Percentiles rank a stretch among this genome's conserved stretches.
Conservation (phyloP, 768 basidiomycete species). For the Saitozyma podzolica region DNA sequence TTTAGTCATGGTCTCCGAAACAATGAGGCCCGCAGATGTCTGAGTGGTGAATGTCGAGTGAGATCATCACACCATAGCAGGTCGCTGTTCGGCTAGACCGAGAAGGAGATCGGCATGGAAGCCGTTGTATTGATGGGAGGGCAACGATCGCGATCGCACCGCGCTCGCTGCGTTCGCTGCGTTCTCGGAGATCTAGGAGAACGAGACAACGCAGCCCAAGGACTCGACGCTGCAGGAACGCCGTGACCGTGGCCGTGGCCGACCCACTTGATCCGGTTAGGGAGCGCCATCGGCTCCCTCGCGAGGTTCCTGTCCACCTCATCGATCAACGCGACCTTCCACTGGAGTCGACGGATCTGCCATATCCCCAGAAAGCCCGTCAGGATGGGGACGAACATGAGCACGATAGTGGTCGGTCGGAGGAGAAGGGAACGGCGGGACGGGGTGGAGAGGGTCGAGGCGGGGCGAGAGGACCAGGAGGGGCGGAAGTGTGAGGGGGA, state of each 20-base stretch:
- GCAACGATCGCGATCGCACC: too few species aligned
- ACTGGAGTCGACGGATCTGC: constrained; percentile 89
- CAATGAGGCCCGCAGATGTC: too few species aligned
- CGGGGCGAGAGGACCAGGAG: constrained; percentile 7
- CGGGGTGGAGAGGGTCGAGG: constrained; percentile 10
- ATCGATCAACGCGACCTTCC: constrained; percentile 92
- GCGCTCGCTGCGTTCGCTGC: too few species aligned
- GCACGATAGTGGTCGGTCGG: constrained; percentile 53
- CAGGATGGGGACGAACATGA: constrained; percentile 84
- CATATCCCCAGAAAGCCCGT: constrained; percentile 88
- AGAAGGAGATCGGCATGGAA: too few species aligned
- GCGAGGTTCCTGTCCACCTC: constrained; percentile 88
- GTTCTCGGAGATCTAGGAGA: not conserved
- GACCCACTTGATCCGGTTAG: constrained; percentile 78
- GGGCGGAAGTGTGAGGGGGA: not conserved
- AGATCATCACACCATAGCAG: not conserved
- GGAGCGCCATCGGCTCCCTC: constrained; percentile 73
- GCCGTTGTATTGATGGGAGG: too few species aligned
- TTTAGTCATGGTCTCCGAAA: too few species aligned
- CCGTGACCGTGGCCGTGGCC: too few species aligned
- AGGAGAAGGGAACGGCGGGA: constrained; percentile 19
- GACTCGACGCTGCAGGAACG: too few species aligned
- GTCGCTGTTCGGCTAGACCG: too few species aligned
- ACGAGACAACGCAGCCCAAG: constrained; percentile 21
- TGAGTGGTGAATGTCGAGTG: not conserved